phyloP scores from a whole-genome alignment of 805 yeast species.

The Wickerhamomyces mucosus region DNA sequence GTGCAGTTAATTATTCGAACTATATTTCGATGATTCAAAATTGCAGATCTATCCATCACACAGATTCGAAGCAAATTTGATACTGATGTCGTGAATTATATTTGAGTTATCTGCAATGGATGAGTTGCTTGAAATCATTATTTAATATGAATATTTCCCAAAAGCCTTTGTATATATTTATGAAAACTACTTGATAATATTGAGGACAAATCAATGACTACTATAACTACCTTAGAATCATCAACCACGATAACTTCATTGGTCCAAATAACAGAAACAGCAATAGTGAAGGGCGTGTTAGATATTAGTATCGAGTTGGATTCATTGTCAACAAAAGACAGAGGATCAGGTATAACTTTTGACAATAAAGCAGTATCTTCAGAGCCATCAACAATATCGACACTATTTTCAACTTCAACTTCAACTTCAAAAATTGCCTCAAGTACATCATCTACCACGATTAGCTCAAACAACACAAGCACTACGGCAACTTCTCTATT shows the following conservation, averaged over 20 bases:
- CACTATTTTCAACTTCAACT: conserved; percentile 6
- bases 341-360: conserved; percentile 4
- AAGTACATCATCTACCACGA: neutral
- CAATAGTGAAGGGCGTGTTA: conserved; percentile 9
- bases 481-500: neutral
- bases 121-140: no score
- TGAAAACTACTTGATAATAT: no score
- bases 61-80: no score
- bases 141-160: no score
- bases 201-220: no score
- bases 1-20: no score
- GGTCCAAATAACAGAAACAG: conserved; percentile 6
- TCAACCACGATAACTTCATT: conserved; percentile 6
- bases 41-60: no score
- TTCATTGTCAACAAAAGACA: neutral
- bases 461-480: neutral
- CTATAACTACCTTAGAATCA: conserved; percentile 4
- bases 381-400: conserved; percentile 5
- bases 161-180: no score
- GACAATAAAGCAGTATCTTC: conserved; percentile 5
- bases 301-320: conserved; percentile 3
- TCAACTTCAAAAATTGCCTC: conserved; percentile 3
- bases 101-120: no score
- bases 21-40: no score
- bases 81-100: no score